A percentile compares a stretch with the other conserved stretches of the same genome.
These are phyloP conservation scores for Paramyrothecium roridum DNA, from an alignment of 2,329 filamentous ascomycete genomes.

Conservation along the genomic window DNA sequence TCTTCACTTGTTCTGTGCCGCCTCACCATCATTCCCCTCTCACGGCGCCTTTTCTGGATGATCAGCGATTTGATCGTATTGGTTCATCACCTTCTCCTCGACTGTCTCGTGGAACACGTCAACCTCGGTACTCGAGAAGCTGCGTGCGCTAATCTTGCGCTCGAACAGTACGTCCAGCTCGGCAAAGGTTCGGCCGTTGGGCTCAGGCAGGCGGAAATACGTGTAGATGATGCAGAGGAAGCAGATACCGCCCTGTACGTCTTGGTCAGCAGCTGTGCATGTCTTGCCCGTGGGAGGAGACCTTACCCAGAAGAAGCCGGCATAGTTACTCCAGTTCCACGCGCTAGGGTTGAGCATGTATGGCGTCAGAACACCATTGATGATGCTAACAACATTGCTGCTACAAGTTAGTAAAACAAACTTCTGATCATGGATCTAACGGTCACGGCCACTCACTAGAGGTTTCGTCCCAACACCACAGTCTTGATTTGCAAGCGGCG, in stretches of 20 bases:
- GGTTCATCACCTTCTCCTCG: conserved; percentile 43
- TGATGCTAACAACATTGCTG: conserved; percentile 75
- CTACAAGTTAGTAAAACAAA: conserved; percentile 4
- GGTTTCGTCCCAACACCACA: conserved; percentile 77
- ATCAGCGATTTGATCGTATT: conserved; percentile 38
- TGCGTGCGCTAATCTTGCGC: conserved; percentile 64
- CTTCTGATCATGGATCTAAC: neutral
- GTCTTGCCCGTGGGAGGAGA: neutral
- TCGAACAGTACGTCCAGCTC: conserved; percentile 87
- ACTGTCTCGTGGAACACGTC: conserved; percentile 53
- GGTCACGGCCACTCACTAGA: conserved; percentile 51
- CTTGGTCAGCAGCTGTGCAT: conserved; percentile 6
- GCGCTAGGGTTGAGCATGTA: conserved; percentile 88
- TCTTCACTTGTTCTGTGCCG: conserved; percentile 4
- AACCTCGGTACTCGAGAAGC: conserved; percentile 61
- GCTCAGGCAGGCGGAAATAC: conserved; percentile 60
- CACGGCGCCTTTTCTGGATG: neutral
- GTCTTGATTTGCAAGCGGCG: conserved; percentile 87
- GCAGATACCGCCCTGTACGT: conserved; percentile 63
- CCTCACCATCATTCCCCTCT: conserved; percentile 12
- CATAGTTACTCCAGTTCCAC: conserved; percentile 86
- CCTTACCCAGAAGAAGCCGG: conserved; percentile 79
- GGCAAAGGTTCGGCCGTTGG: conserved; percentile 75
- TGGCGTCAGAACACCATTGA: conserved; percentile 78
- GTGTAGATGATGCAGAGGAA: conserved; percentile 79